Percentiles rank a stretch among this genome's conserved stretches.
These are phyloP conservation scores for Nemophila menziesii DNA, from an alignment of 257 asterid species.

Conservation along the genomic window DNA sequence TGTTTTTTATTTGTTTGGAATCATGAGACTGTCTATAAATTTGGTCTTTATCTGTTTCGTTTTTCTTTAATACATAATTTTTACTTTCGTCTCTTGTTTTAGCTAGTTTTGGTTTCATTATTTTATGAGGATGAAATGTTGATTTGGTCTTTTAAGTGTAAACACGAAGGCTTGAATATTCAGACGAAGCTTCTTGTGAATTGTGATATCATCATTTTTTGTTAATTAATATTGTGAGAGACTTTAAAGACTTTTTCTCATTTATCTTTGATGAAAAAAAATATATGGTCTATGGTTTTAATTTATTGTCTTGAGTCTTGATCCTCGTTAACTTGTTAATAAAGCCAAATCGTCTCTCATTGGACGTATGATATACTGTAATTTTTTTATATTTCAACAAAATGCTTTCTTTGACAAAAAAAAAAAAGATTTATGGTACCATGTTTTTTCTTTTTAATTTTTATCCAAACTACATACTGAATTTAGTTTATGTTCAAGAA, in stretches of 20 bases:
- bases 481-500: too few relatives aligned
- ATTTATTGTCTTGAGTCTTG: background rate
- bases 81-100: too few relatives aligned
- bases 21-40: too few relatives aligned
- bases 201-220: conserved; percentile 24
- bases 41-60: too few relatives aligned
- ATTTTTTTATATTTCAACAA: too few relatives aligned
- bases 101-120: background rate
- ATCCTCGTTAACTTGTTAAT: background rate
- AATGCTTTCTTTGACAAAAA: too few relatives aligned
- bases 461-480: too few relatives aligned
- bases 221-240: conserved; percentile 1
- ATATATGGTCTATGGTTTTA: conserved; percentile 17
- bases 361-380: too few relatives aligned
- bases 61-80: too few relatives aligned
- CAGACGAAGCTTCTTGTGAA: conserved; percentile 24
- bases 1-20: background rate
- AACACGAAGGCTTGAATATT: conserved; percentile 1
- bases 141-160: background rate
- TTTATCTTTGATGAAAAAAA: conserved; percentile 9
- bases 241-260: conserved; percentile 6
- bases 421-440: too few relatives aligned
- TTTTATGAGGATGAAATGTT: conserved; percentile 7
- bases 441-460: background rate
- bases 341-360: too few relatives aligned